Evolutionary conservation across 106 monocot species (phyloP).

Genomic region (Phalaenopsis aphrodite): DNA sequence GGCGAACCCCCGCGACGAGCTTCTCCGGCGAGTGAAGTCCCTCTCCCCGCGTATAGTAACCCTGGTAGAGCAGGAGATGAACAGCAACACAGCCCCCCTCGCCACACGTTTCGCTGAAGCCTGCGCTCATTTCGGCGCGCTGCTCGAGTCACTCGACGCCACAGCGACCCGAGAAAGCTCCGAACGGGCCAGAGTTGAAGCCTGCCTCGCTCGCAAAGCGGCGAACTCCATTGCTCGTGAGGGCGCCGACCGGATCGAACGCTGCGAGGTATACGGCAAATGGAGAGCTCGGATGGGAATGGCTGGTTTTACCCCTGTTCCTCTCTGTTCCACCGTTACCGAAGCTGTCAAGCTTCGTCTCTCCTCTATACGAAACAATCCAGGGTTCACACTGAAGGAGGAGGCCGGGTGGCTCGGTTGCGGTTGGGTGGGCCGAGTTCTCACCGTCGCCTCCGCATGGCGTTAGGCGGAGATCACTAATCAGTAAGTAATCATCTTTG

Average conservation of each 20-base stretch:
- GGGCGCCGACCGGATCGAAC: constrained; percentile 53
- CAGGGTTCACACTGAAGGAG: constrained; percentile 38
- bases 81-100: constrained; percentile 69
- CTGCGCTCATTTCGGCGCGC: constrained; percentile 45
- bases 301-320: constrained; percentile 45
- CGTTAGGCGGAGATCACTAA: constrained; percentile 22
- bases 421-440: constrained; percentile 49
- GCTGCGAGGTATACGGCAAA: constrained; percentile 77
- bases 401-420: constrained; percentile 39
- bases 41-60: constrained; percentile 43
- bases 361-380: constrained; percentile 23
- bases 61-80: constrained; percentile 71
- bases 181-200: constrained; percentile 37
- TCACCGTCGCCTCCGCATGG: constrained; percentile 60
- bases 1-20: constrained; percentile 72
- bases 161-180: constrained; percentile 20
- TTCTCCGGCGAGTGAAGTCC: constrained; percentile 48
- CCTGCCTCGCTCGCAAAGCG: constrained; percentile 39
- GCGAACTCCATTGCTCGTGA: constrained; percentile 49
- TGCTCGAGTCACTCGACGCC: constrained; percentile 62
- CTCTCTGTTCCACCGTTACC: constrained; percentile 23
- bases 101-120: constrained; percentile 51
- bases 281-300: constrained; percentile 79
- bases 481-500: neutral
- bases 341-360: constrained; percentile 26